These are phyloP conservation scores for Phytopythium vexans DNA, from an alignment of 352 stramenopile genomes.

Conservation along the genomic window DNA sequence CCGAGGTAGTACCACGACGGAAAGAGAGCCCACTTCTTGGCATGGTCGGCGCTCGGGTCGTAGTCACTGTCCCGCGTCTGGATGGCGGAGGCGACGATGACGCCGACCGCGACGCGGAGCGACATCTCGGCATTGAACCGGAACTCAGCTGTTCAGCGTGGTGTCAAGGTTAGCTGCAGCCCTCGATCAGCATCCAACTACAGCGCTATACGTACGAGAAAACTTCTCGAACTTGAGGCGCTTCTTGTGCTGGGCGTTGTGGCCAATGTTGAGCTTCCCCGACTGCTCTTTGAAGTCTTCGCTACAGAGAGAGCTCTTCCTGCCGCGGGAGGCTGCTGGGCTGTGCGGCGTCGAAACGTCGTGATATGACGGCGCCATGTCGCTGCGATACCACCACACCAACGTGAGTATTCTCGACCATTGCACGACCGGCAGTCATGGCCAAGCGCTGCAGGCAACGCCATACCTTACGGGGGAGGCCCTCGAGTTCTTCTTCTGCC, in stretches of 20 bases:
- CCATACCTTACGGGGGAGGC: no score
- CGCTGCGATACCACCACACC: no score
- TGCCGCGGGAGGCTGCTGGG: no score
- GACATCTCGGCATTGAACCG: constrained; percentile 66
- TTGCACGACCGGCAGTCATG: no score
- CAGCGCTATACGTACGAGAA: constrained; percentile 36
- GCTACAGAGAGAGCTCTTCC: constrained; percentile 18
- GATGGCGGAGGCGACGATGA: constrained; percentile 67
- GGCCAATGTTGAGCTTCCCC: constrained; percentile 65
- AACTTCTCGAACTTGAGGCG: constrained; percentile 46
- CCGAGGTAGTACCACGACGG: constrained; percentile 62
- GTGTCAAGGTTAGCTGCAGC: not conserved
- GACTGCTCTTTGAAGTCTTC: constrained; percentile 61
- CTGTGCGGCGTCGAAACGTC: no score
- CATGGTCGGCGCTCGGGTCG: constrained; percentile 29
- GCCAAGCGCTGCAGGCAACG: no score
- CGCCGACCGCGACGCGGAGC: constrained; percentile 58
- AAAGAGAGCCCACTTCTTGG: constrained; percentile 76
- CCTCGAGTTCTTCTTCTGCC: no score
- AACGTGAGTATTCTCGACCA: no score
- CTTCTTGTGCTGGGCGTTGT: constrained; percentile 57
- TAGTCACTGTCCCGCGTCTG: constrained; percentile 56
- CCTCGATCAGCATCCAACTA: not conserved
- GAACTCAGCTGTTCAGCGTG: constrained; percentile 41
- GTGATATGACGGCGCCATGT: no score